These are phyloP conservation scores for Peterozyma xylosa DNA, from an alignment of 805 yeast genomes.

Conservation along the genomic window DNA sequence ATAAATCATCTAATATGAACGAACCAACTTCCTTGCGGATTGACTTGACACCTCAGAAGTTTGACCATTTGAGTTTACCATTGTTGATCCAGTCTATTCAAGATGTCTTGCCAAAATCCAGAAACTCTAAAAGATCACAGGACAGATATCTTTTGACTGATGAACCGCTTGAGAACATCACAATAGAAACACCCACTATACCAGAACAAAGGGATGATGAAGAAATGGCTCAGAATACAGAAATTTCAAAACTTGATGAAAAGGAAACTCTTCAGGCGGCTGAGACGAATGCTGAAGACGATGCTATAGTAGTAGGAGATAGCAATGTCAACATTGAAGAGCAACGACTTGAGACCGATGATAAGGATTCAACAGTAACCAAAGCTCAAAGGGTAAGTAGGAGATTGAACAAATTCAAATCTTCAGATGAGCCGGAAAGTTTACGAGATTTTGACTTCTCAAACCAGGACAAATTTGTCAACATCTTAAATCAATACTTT, in stretches of 20 bases:
- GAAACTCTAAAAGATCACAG: conserved; percentile 31
- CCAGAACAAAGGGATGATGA: conserved; percentile 8
- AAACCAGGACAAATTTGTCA: conserved; percentile 3
- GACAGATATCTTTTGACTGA: conserved; percentile 49
- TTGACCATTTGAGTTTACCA: conserved; percentile 11
- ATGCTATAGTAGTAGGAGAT: conserved; percentile 6
- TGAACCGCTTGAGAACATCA: conserved; percentile 37
- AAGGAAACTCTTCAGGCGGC: conserved; percentile 14
- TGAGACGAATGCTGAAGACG: conserved; percentile 12
- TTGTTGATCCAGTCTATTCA: conserved; percentile 12
- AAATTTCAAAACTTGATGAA: conserved; percentile 8
- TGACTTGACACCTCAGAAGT: conserved; percentile 2
- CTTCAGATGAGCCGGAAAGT: conserved; percentile 3
- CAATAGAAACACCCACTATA: conserved; percentile 19
- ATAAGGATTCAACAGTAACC: conserved; percentile 12
- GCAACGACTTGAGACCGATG: not conserved
- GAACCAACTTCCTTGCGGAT: conserved; percentile 12
- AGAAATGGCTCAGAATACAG: conserved; percentile 12
- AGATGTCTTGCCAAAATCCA: conserved; percentile 27
- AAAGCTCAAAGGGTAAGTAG: conserved; percentile 30
- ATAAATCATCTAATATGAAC: conserved; percentile 13
- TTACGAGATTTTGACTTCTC: conserved; percentile 5
- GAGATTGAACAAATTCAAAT: conserved; percentile 16
- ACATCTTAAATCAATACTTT: conserved; percentile 1
- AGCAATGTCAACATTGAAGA: no score